These are phyloP conservation scores for Diaporthe humulicola DNA, from an alignment of 2,329 filamentous ascomycete genomes.

Conservation along the genomic window DNA sequence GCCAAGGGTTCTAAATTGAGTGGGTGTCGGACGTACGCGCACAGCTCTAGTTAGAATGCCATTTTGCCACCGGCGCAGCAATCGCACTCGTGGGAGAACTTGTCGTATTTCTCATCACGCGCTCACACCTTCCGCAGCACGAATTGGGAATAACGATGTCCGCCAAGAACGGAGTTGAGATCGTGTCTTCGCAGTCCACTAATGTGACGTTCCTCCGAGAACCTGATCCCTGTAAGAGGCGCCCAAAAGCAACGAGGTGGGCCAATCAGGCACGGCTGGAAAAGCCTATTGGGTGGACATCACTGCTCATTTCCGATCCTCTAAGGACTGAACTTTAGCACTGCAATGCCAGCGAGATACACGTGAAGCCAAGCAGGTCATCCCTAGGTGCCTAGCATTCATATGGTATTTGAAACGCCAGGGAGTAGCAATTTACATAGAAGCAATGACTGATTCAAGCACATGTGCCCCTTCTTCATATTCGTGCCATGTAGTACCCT, in stretches of 20 bases:
- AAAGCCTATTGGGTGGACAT: neutral
- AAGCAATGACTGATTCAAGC: neutral
- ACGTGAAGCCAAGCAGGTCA: neutral
- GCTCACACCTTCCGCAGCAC: neutral
- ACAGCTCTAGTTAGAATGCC: neutral
- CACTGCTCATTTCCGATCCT: neutral
- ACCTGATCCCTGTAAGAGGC: neutral
- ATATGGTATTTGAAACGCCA: neutral
- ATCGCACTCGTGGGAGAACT: neutral
- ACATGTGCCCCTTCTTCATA: neutral
- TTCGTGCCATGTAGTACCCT: neutral
- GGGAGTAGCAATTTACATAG: neutral
- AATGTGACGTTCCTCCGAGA: neutral
- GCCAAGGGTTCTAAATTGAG: no score
- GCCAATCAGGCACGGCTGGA: neutral
- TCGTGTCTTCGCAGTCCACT: neutral
- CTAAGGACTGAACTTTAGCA: neutral
- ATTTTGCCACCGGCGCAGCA: neutral
- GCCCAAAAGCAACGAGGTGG: neutral
- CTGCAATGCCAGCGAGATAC: neutral
- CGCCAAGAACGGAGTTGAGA: neutral
- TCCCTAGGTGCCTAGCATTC: neutral
- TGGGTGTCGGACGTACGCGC: no score
- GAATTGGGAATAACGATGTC: neutral
- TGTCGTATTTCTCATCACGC: neutral